Conservation (phyloP, 495 filamentous ascomycete species). For the Aspergillus heteromorphus region DNA sequence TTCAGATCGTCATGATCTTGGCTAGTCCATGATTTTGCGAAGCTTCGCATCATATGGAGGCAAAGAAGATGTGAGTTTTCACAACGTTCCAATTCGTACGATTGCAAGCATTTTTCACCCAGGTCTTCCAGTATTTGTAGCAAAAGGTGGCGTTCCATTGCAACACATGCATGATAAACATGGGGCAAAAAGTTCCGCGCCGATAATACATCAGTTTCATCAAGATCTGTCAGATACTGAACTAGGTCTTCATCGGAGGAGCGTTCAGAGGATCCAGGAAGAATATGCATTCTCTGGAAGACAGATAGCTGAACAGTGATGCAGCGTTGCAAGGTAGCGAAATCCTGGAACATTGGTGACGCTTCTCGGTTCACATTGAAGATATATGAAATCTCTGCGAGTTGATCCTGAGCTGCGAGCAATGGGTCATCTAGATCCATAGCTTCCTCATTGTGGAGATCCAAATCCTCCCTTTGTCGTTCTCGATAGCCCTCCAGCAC, state of each 20-base stretch:
- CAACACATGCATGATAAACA: slow-evolving; percentile 30
- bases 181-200: slow-evolving; percentile 46
- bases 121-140: slow-evolving; percentile 47
- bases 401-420: slow-evolving; percentile 48
- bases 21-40: slow-evolving; percentile 60
- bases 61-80: slow-evolving; percentile 69
- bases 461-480: slow-evolving; percentile 16
- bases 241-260: slow-evolving; percentile 42
- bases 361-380: slow-evolving; percentile 27
- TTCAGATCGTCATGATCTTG: slow-evolving; percentile 49
- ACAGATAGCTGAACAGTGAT: slow-evolving; percentile 34
- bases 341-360: slow-evolving; percentile 24
- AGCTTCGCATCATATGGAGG: slow-evolving; percentile 62
- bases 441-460: slow-evolving; percentile 38
- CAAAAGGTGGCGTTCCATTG: slow-evolving; percentile 30
- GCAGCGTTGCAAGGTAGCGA: slow-evolving; percentile 31
- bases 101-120: slow-evolving; percentile 55
- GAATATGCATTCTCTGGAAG: slow-evolving; percentile 22
- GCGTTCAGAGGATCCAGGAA: slow-evolving; percentile 29
- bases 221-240: slow-evolving; percentile 52
- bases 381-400: slow-evolving; percentile 18
- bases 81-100: slow-evolving; percentile 63
- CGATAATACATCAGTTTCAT: slow-evolving; percentile 55
- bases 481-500: slow-evolving; percentile 41
- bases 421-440: slow-evolving; percentile 81